Evolutionary conservation across 768 basidiomycete species (phyloP).

Genomic region (Amanita jacksonii): DNA sequence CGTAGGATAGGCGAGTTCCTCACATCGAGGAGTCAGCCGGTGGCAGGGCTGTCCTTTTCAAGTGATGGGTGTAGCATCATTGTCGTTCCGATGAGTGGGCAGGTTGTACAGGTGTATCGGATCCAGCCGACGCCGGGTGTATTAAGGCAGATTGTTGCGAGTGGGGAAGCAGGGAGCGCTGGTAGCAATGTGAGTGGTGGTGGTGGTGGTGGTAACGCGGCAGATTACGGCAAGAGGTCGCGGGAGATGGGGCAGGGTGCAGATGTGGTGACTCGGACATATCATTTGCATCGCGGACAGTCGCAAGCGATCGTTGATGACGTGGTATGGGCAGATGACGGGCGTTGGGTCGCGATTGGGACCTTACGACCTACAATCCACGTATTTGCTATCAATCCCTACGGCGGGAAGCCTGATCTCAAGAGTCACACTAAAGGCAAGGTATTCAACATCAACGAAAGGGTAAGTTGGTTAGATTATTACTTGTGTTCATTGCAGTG

Average conservation of each 20-base stretch:
- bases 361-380: constrained; percentile 59
- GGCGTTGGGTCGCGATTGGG: constrained; percentile 61
- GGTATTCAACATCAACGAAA: constrained; percentile 42
- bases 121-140: constrained; percentile 18
- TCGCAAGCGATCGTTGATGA: constrained; percentile 57
- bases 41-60: constrained; percentile 41
- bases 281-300: constrained; percentile 60
- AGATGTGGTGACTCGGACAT: constrained; percentile 43
- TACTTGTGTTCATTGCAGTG: not conserved
- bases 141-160: not conserved
- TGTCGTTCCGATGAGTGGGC: constrained; percentile 47
- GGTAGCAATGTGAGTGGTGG: not conserved
- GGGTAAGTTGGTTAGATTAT: constrained; percentile 27
- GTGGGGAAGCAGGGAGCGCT: too few relatives aligned
- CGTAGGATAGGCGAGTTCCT: constrained; percentile 38
- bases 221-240: constrained; percentile 4
- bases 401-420: constrained; percentile 59
- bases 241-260: not conserved
- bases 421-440: constrained; percentile 49
- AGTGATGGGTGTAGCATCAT: constrained; percentile 42
- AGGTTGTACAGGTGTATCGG: constrained; percentile 39
- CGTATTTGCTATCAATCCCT: constrained; percentile 69
- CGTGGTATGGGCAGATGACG: constrained; percentile 45
- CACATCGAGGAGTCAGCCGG: constrained; percentile 35
- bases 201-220: constrained; percentile 1